Evolutionary conservation across 2,329 filamentous ascomycete species (phyloP), one percentile per base, ranked within the genome.

Genomic region (Pochonia chlamydosporia): DNA sequence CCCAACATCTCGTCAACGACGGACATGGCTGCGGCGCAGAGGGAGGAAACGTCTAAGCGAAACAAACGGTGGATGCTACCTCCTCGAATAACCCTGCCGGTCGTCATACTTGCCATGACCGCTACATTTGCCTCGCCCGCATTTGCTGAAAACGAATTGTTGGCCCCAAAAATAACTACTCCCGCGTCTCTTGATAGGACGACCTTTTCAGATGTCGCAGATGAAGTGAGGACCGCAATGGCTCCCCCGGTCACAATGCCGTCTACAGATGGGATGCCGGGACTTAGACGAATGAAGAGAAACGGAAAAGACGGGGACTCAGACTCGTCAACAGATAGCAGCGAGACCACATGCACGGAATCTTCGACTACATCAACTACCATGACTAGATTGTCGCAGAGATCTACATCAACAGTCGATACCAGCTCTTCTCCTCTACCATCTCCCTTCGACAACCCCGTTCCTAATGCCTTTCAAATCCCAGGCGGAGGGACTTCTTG

Each of bases 371-470:
- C 25, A 10, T 36, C 23, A 5, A 21, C 23, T 11, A 16, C 16
- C 14, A 28, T 36, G 14, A 42, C 16, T 14, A 31, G 5, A 13
- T 40, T 43, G 28, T 16, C 18, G 14, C 13, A 21, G 16, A 41
- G 46, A 21, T 30, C 44, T n/a, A 43, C 31, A n/a, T 20, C 33
- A 14, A 44, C 45, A 35, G 41, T 7, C 16, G 25, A 43, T 14
- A 18, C n/a, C 14, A 23, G 14, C 33, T 26, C 49, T 5, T 44
- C 49, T 51, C 67, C 75, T 5, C 66, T 85, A 36, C 87, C 84
- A 0, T 78, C 66, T 10, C 76, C 85, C 2, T 88, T 89, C 58
- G 86, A 90, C 56, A 81, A 76, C 47, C 78, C 74, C 42, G 63
- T 86, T 25, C 74, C 76, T 7, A 74, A 74, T 52, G 84, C 85